Conservation (phyloP, 1,284 basidiomycete genomes). For the Trichosporon sp. region DNA sequence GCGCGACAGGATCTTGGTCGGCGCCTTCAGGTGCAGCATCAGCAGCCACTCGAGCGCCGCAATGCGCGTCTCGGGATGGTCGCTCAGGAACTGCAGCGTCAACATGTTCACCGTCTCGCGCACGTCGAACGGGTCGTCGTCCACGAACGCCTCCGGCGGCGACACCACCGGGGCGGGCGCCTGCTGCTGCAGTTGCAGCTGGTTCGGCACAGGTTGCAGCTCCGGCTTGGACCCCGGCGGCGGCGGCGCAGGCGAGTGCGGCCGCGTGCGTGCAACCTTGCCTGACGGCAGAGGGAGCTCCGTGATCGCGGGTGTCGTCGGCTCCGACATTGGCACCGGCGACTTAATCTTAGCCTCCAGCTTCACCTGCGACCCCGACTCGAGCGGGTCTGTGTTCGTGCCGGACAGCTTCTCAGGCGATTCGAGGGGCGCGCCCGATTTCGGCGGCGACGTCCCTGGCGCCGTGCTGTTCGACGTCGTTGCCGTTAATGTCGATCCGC, state of each 20-base stretch:
- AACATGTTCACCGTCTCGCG: slow-evolving; percentile 85
- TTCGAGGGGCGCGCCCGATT: not conserved
- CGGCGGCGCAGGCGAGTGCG: slow-evolving; percentile 30
- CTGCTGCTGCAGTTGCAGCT: slow-evolving; percentile 5
- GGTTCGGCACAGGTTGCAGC: not conserved
- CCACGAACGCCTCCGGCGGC: slow-evolving; percentile 42
- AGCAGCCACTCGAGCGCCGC: slow-evolving; percentile 96
- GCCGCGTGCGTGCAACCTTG: slow-evolving; percentile 23
- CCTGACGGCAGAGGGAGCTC: slow-evolving; percentile 30
- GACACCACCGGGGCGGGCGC: slow-evolving; percentile 22
- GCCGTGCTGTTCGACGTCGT: not conserved
- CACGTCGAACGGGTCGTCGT: slow-evolving; percentile 84
- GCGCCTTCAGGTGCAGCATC: slow-evolving; percentile 97
- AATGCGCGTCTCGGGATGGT: slow-evolving; percentile 93
- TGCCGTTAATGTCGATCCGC: not conserved
- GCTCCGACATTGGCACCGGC: slow-evolving; percentile 51
- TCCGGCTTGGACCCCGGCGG: slow-evolving; percentile 9
- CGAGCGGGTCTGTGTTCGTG: not conserved
- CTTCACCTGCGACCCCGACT: not conserved
- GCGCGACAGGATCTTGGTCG: slow-evolving; percentile 92
- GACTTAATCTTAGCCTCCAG: slow-evolving; percentile 11
- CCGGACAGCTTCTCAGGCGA: not conserved
- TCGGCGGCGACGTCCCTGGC: not conserved
- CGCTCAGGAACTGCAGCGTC: slow-evolving; percentile 89
- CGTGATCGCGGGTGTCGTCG: slow-evolving; percentile 36